Base-by-base conservation (phyloP, 1,284 basidiomycete genomes). In the Ustilago nuda region DNA sequence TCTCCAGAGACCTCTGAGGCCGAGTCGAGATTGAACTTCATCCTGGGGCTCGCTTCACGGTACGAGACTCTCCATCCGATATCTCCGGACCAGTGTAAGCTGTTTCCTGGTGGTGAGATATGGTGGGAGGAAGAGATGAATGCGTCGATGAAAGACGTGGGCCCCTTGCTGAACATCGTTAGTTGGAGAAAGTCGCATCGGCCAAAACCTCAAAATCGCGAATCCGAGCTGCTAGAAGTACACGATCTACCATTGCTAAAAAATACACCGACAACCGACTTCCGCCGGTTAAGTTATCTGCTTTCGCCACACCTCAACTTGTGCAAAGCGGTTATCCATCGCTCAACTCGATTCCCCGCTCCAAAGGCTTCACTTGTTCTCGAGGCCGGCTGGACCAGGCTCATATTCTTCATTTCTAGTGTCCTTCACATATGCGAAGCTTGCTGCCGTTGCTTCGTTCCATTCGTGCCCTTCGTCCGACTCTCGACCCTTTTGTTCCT, bases 1-100 rank as follows among this genome's bases (percentile, higher is more conserved):
- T 71, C 68, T 17, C 51, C 65, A 0, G 73, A 76, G 13, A 65
- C 52, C 46, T 76, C 73, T 1, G 73, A 76, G 2, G 68, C 61
- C 11, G 67, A 71, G 39, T 76, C 73, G 46, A 71, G 61, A 7
- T 48, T 71, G 68, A 76, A 65, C 56, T 65, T 43, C 73, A 76
- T 76, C 27, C 19, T 51, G 27, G 12, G 17, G 19, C 11, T 12
- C 15, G 19, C 11, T 23, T 13, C 11, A 11, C 45, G 8, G 19
- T 17, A 4, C n/a, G 48, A 50, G 13, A 12, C 23, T n/a, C 8
- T 3, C 32, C 11, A 4, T 27, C 23, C 36, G 12, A 41, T 2
- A 19, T 37, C 12, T 36, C 30, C 17, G 9, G 5, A 37, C 9
- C 17, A 37, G n/a, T 11, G 15, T 3, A 30, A 23, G 55, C 19